Percentiles rank a stretch among this genome's conserved stretches.
These are phyloP conservation scores for Sporobolus alterniflorus DNA, from an alignment of 202 grass and related monocot genomes.

Conservation along the genomic window DNA sequence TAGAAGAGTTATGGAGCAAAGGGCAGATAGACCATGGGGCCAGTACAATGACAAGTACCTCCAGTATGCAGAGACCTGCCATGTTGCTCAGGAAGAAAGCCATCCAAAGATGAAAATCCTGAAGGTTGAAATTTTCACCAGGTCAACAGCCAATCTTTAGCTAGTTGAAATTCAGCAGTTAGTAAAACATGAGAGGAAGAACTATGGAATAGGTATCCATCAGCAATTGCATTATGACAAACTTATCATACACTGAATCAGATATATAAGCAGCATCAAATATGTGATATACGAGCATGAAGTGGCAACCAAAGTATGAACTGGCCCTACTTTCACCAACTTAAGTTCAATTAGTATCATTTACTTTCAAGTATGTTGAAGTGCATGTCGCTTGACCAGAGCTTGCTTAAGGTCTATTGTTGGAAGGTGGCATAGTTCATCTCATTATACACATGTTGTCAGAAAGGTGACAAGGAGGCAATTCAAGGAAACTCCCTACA, in stretches of 20 bases:
- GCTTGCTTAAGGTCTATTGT: neutral
- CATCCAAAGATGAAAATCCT: constrained; percentile 83
- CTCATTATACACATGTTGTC: neutral
- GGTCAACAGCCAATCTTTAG: constrained; percentile 80
- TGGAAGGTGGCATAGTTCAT: neutral
- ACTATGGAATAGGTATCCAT: constrained; percentile 6
- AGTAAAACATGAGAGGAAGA: constrained; percentile 5
- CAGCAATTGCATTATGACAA: neutral
- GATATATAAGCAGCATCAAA: neutral
- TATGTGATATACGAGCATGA: neutral
- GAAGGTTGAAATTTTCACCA: constrained; percentile 73
- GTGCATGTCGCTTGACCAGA: neutral
- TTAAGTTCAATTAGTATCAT: neutral
- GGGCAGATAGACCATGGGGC: constrained; percentile 35
- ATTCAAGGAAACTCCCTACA: neutral
- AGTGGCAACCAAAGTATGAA: neutral
- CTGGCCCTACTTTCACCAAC: neutral
- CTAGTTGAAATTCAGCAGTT: constrained; percentile 43
- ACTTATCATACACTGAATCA: neutral
- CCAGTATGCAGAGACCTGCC: constrained; percentile 22
- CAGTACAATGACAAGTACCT: constrained; percentile 35
- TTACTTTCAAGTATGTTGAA: neutral
- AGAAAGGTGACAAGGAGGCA: neutral
- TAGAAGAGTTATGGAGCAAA: neutral
- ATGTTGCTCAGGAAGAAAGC: constrained; percentile 51